phyloP scores from a whole-genome alignment of 2,329 filamentous ascomycete genomes.

The Nemania bipapillata region DNA sequence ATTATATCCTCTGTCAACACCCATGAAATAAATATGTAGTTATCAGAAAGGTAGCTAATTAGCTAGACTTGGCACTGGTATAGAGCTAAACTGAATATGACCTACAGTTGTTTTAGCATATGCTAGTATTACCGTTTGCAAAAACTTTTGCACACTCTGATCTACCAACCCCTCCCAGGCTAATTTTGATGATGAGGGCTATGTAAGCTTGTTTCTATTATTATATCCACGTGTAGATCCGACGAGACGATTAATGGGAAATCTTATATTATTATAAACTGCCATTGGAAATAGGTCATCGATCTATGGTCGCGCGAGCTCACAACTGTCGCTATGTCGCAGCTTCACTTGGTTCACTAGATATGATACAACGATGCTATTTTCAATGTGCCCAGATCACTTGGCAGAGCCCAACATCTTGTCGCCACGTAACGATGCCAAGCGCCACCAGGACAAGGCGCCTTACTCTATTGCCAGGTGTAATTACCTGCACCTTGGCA shows the following conservation, averaged over 20 bases:
- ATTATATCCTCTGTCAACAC: not conserved
- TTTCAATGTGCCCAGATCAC: conserved; percentile 3
- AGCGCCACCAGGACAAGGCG: conserved; percentile 1
- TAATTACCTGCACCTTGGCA: conserved; percentile 14
- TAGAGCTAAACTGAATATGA: not conserved
- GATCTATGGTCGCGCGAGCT: not conserved
- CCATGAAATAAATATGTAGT: not conserved
- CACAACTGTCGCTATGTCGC: not conserved
- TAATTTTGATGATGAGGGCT: not conserved
- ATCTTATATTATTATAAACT: not conserved
- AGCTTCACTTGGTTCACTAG: not conserved
- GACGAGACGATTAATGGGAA: not conserved
- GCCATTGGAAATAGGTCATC: not conserved
- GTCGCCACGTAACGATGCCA: not conserved
- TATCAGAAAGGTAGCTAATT: not conserved
- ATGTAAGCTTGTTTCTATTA: conserved; percentile 7
- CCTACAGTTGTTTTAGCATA: not conserved
- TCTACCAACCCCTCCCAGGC: not conserved
- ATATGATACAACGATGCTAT: not conserved
- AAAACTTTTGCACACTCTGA: not conserved
- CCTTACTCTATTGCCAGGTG: conserved; percentile 7
- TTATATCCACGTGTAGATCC: conserved; percentile 4
- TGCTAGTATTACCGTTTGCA: not conserved
- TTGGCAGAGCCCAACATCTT: conserved; percentile 4
- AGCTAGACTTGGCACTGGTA: not conserved